A percentile compares a stretch with the other conserved stretches of the same genome.
phyloP scores from a whole-genome alignment of 768 basidiomycete species.

The Leucogyrophana mollusca region DNA sequence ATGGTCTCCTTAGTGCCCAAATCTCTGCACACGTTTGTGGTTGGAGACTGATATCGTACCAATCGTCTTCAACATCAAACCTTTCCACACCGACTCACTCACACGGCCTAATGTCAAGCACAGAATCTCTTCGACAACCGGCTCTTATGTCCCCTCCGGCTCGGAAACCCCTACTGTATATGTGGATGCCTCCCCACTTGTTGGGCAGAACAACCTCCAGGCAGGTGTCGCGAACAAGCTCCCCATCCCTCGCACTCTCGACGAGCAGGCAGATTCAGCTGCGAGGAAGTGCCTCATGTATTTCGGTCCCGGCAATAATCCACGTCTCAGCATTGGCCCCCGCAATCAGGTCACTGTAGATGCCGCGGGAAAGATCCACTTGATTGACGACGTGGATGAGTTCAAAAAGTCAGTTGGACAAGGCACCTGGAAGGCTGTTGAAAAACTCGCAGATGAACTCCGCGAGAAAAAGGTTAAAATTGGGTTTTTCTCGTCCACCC shows the following conservation, averaged over 20 bases:
- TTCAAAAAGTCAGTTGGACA: slow-evolving; percentile 71
- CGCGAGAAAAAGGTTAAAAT: slow-evolving; percentile 86
- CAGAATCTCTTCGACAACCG: slow-evolving; percentile 76
- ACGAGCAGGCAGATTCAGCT: slow-evolving; percentile 85
- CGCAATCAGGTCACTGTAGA: slow-evolving; percentile 90
- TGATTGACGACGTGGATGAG: slow-evolving; percentile 79
- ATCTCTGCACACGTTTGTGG: slow-evolving; percentile 86
- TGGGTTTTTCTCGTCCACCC: slow-evolving; percentile 93
- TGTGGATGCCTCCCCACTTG: slow-evolving; percentile 55
- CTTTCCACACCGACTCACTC: slow-evolving; percentile 74
- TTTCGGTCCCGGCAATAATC: slow-evolving; percentile 81
- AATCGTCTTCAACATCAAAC: slow-evolving; percentile 83
- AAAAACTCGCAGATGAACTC: slow-evolving; percentile 80
- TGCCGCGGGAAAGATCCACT: slow-evolving; percentile 80
- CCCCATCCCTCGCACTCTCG: slow-evolving; percentile 73
- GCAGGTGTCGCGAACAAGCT: slow-evolving; percentile 53
- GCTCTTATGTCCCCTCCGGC: slow-evolving; percentile 76
- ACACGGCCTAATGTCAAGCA: slow-evolving; percentile 82
- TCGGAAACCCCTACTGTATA: slow-evolving; percentile 73
- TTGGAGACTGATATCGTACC: slow-evolving; percentile 81
- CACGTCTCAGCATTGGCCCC: slow-evolving; percentile 76
- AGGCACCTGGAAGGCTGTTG: slow-evolving; percentile 80
- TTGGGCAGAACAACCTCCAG: slow-evolving; percentile 36
- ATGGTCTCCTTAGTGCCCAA: slow-evolving; percentile 53
- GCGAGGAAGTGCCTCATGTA: slow-evolving; percentile 84